Base-by-base conservation (phyloP, 2,329 filamentous ascomycete genomes). In the Arthrocladium fulminans region DNA sequence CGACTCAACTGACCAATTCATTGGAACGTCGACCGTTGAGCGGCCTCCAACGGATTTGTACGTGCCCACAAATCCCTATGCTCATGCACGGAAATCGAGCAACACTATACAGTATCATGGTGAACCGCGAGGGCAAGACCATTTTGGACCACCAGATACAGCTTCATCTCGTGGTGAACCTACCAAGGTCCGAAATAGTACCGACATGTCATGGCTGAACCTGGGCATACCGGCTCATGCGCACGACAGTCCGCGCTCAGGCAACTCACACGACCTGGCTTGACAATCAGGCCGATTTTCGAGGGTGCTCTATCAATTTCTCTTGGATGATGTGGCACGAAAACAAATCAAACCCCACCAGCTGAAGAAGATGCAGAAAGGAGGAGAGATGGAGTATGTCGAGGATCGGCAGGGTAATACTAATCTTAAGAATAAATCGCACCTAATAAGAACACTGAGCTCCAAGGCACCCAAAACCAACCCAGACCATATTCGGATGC, bases 151-250 rank as follows among this genome's bases (percentile, higher is more conserved):
- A 42, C 30, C 35, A 4, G 29, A 15, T n/a, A 41, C 45, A 13
- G 34, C 45, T 9, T 25, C 24, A 30, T 41, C 45, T 19, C 45
- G 30, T 17, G 45, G 24, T n/a, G n/a, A n/a, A 7, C 15, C 45
- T 3, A 12, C 10, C 15, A 47, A 37, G 32, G 9, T 34, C 3
- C 45, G 13, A 8, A 25, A 47, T 23, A 41, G 35, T 29, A 40
- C 27, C 20, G 57, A 59, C 49, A 58, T 60, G 57, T 57, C 55
- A 4, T 60, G 57, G 57, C 48, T 60, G 12, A 60, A 60, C 48
- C 48, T 60, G 13, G 57, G 57, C 27, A 45, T 20, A 17, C 44
- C 44, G 17, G 41, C 41, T n/a, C 27, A 45, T 37, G 44, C 34
- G 8, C 47, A 47, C 35, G 15, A 19, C 9, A 54, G 54, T 13